These are phyloP conservation scores for Fusarium sp. DNA, from an alignment of 2,329 filamentous ascomycete genomes.

Conservation along the genomic window DNA sequence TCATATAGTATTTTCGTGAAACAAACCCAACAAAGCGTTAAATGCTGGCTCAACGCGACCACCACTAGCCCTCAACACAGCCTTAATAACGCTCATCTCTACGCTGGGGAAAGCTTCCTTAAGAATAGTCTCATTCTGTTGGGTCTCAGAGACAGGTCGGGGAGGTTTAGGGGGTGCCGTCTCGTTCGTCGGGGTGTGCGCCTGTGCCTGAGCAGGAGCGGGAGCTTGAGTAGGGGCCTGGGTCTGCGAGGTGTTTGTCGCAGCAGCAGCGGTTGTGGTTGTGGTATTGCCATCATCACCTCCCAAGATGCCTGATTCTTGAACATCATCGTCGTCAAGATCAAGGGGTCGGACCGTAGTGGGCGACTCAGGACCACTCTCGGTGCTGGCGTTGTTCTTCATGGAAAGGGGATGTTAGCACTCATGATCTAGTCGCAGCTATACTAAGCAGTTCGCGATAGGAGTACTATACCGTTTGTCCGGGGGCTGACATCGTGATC, in stretches of 20 bases:
- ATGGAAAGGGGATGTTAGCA: conserved; percentile 38
- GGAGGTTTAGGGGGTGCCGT: conserved; percentile 82
- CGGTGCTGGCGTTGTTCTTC: conserved; percentile 58
- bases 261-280: conserved; percentile 37
- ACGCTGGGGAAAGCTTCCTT: conserved; percentile 94
- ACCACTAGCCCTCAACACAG: conserved; percentile 85
- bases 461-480: conserved; percentile 55
- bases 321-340: conserved; percentile 76
- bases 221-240: conserved; percentile 3
- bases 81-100: conserved; percentile 83
- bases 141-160: conserved; percentile 80
- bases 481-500: conserved; percentile 56
- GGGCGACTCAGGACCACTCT: conserved; percentile 68
- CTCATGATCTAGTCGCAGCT: conserved; percentile 24
- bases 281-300: conserved; percentile 54
- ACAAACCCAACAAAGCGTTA: conserved; percentile 85
- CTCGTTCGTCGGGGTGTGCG: conserved; percentile 51
- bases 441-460: conserved; percentile 1
- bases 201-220: neutral
- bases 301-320: conserved; percentile 65
- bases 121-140: conserved; percentile 87
- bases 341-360: conserved; percentile 73
- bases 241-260: conserved; percentile 44
- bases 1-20: neutral
- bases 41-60: conserved; percentile 94